phyloP scores from a whole-genome alignment of 306 rosid species.

The Pterocarpus macrocarpus region DNA sequence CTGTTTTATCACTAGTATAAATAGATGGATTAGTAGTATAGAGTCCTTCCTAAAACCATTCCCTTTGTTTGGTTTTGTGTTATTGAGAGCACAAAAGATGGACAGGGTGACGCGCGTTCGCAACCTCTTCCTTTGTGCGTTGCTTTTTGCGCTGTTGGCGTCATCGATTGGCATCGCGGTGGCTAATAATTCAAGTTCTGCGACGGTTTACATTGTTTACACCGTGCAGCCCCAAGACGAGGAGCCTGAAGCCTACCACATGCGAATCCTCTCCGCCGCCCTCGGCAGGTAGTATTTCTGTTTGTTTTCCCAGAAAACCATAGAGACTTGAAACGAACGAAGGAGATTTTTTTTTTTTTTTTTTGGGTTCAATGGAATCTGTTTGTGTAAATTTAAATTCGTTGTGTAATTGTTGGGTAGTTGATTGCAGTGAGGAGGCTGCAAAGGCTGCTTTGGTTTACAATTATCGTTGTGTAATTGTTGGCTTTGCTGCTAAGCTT shows the following conservation, averaged over 20 bases:
- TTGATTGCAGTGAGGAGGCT: constrained; percentile 76
- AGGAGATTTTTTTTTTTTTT: too few relatives aligned
- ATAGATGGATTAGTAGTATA: too few relatives aligned
- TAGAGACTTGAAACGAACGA: not conserved
- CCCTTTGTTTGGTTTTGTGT: not conserved
- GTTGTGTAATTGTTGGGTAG: not conserved
- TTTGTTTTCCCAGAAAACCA: not conserved
- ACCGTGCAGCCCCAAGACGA: constrained; percentile 74
- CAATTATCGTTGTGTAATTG: constrained; percentile 65
- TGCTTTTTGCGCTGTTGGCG: not conserved
- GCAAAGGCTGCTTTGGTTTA: constrained; percentile 91
- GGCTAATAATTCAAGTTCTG: constrained; percentile 34
- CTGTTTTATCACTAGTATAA: too few relatives aligned
- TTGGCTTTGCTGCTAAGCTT: constrained; percentile 98
- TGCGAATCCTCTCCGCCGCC: constrained; percentile 87
- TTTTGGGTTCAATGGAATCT: not conserved
- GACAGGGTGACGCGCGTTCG: not conserved
- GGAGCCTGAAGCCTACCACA: constrained; percentile 80
- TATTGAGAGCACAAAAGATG: not conserved
- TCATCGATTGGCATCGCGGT: not conserved
- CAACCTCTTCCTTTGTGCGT: not conserved
- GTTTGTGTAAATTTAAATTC: not conserved
- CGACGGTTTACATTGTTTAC: constrained; percentile 85
- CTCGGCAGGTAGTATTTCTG: constrained; percentile 74
- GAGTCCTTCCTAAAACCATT: too few relatives aligned